Evolutionary conservation across 2,329 filamentous ascomycete genomes (phyloP).

Genomic region (Claviceps sp.): DNA sequence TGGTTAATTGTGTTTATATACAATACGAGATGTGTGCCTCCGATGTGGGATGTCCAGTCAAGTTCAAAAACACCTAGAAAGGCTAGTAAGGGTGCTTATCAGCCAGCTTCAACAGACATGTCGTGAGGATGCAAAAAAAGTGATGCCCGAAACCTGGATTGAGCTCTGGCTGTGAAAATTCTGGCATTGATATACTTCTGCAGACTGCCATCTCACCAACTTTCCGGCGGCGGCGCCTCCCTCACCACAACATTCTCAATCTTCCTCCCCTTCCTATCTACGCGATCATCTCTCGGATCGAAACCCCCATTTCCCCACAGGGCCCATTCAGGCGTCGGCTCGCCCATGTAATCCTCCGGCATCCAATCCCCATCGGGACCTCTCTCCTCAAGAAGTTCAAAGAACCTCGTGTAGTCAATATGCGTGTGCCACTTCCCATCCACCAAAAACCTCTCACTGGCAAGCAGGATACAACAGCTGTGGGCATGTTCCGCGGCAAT

Average conservation of each 20-base stretch:
- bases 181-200: too few species aligned
- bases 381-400: constrained; percentile 62
- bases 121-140: too few species aligned
- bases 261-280: constrained; percentile 71
- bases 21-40: too few species aligned
- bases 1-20: not conserved
- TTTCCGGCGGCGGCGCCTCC: constrained; percentile 14
- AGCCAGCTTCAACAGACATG: too few species aligned
- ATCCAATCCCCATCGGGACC: constrained; percentile 54
- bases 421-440: constrained; percentile 77
- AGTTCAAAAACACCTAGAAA: too few species aligned
- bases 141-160: too few species aligned
- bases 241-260: constrained; percentile 29
- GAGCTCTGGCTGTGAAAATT: too few species aligned
- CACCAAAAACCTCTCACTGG: constrained; percentile 64
- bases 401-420: constrained; percentile 86
- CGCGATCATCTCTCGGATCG: constrained; percentile 76
- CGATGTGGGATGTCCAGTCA: not conserved
- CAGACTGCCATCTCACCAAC: constrained; percentile 1
- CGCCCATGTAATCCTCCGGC: constrained; percentile 83
- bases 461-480: constrained; percentile 82
- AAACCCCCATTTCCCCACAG: constrained; percentile 91
- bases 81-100: too few species aligned
- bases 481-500: constrained; percentile 93
- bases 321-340: constrained; percentile 82